These are phyloP conservation scores for Pholiota adiposa DNA, from an alignment of 1,284 basidiomycete genomes.

Conservation along the genomic window DNA sequence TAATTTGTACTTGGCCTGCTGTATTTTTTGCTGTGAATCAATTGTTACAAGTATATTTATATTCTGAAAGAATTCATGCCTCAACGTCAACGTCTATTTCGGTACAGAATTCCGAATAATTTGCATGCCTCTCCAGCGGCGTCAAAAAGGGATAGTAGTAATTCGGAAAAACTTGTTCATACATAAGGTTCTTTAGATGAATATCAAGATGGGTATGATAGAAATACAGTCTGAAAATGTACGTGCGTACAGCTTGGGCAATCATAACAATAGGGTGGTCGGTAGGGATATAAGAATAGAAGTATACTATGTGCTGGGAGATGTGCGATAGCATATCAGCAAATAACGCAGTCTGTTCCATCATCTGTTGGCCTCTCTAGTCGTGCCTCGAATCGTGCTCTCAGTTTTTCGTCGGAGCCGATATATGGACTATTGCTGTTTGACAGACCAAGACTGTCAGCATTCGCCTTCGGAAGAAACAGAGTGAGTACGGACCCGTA, in stretches of 20 bases:
- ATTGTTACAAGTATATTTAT: too few relatives aligned
- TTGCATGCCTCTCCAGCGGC: too few relatives aligned
- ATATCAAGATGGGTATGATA: neutral
- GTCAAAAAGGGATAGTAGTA: neutral
- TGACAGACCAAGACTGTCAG: neutral
- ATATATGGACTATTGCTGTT: constrained; percentile 61
- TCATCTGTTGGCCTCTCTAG: constrained; percentile 44
- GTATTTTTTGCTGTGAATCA: too few relatives aligned
- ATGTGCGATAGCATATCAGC: constrained; percentile 35
- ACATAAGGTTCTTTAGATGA: neutral
- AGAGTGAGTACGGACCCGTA: constrained; percentile 51
- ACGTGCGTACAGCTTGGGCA: neutral
- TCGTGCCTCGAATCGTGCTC: constrained; percentile 56
- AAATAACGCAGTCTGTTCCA: constrained; percentile 58
- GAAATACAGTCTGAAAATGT: neutral
- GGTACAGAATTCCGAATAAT: too few relatives aligned
- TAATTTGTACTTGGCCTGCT: too few relatives aligned
- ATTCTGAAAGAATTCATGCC: too few relatives aligned
- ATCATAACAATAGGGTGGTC: neutral
- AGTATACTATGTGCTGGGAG: neutral
- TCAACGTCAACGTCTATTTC: too few relatives aligned
- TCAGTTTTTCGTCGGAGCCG: constrained; percentile 53
- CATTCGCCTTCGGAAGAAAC: neutral
- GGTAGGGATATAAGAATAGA: neutral
- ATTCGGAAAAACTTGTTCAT: neutral